phyloP scores from a whole-genome alignment of 2,329 filamentous ascomycete species.

The Pezicula neosporulosa region DNA sequence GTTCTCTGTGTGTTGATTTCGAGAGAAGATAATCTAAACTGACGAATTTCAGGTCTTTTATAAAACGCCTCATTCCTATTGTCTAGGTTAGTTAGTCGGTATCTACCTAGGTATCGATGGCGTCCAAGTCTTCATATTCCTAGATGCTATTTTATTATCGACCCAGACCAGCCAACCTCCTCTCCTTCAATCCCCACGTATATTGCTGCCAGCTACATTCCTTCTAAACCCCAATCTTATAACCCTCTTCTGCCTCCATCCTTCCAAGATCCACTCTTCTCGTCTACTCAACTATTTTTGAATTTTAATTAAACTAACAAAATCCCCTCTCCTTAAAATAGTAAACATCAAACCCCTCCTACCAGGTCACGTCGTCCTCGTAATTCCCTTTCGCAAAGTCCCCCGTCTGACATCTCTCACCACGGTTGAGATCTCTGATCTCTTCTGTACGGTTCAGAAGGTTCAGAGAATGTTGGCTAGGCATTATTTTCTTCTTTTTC shows the following conservation, averaged over 20 bases:
- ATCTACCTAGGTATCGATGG: no score
- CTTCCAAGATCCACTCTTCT: no score
- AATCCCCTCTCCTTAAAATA: conserved; percentile 88
- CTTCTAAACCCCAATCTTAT: no score
- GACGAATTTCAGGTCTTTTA: neutral
- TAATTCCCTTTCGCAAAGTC: conserved; percentile 71
- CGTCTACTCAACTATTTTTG: no score
- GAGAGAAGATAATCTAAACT: no score
- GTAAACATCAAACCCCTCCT: conserved; percentile 95
- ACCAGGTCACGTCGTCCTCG: conserved; percentile 88
- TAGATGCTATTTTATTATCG: no score
- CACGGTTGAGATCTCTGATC: conserved; percentile 51
- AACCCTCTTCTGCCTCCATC: no score
- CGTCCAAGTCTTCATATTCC: neutral
- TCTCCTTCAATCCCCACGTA: no score
- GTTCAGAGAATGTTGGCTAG: conserved; percentile 72
- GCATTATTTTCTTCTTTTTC: conserved; percentile 41
- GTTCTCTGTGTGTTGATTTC: no score
- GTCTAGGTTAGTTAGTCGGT: neutral
- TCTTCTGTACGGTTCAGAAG: conserved; percentile 83
- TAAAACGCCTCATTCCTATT: neutral
- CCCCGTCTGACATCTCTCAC: conserved; percentile 53
- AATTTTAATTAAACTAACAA: conserved; percentile 34
- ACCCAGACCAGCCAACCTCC: no score
- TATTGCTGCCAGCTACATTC: no score